Conservation (phyloP, 768 basidiomycete species). For the Tylopilus subfusipes region DNA sequence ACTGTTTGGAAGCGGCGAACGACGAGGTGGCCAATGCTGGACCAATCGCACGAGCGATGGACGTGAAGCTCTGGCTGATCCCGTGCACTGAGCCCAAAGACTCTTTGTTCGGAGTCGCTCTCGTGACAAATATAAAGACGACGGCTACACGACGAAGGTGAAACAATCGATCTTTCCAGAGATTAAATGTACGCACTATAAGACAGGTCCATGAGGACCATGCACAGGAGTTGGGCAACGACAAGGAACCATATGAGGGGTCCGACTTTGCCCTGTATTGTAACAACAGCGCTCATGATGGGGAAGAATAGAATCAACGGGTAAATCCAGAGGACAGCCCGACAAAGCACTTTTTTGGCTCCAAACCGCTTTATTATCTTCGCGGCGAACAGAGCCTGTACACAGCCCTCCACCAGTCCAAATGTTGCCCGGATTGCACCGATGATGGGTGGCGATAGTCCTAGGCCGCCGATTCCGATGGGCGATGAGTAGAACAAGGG, state of each 20-base stretch:
- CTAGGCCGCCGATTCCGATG: slow-evolving; percentile 40
- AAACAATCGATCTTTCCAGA: neutral
- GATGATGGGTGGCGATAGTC: slow-evolving; percentile 39
- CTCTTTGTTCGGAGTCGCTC: slow-evolving; percentile 48
- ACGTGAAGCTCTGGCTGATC: slow-evolving; percentile 46
- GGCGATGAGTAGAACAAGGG: slow-evolving; percentile 48
- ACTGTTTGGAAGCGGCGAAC: slow-evolving; percentile 49
- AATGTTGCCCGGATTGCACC: slow-evolving; percentile 36
- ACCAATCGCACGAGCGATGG: slow-evolving; percentile 48
- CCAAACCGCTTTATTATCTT: slow-evolving; percentile 40
- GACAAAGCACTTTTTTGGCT: slow-evolving; percentile 38
- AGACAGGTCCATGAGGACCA: slow-evolving; percentile 37
- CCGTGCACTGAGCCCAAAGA: slow-evolving; percentile 60
- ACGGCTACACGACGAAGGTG: slow-evolving; percentile 31
- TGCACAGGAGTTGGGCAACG: slow-evolving; percentile 21
- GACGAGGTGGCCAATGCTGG: slow-evolving; percentile 42
- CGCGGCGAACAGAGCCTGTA: slow-evolving; percentile 41
- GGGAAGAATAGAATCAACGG: slow-evolving; percentile 44
- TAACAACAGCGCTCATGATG: slow-evolving; percentile 40
- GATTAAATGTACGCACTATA: slow-evolving; percentile 29
- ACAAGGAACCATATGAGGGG: slow-evolving; percentile 39
- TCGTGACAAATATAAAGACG: slow-evolving; percentile 53
- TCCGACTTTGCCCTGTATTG: slow-evolving; percentile 28
- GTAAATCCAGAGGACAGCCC: slow-evolving; percentile 36
- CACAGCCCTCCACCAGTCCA: slow-evolving; percentile 38